Evolutionary conservation across 352 stramenopile species (phyloP), one percentile per base, ranked within the genome.

Genomic region (Peronospora belbahrii): DNA sequence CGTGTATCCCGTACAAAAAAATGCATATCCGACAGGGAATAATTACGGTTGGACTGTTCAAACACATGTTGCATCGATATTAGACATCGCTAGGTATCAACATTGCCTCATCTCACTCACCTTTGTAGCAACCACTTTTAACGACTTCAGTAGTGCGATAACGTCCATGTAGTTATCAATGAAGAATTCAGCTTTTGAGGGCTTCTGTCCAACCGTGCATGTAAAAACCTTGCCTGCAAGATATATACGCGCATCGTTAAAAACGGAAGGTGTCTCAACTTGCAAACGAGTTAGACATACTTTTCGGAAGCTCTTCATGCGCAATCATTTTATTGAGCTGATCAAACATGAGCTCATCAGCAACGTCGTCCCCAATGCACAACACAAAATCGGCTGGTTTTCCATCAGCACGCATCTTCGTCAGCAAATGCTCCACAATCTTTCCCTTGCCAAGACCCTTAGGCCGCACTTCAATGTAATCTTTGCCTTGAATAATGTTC

Each of bases 401-500:
- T 14, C 64, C 73, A 30, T 88, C 77, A 1, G 43, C 48, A 11
- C 61, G 67, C 67, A 91, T 81, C 27, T 67, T 70, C 4, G 70
- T 68, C n/a, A 99, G 67, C 28, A 98, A 83, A 25, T 96, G 77
- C 44, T 78, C 81, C 5, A 98, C 82, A 18, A 98, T 74, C 25
- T 97, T 91, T 8, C 96, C 96, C 62, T 99, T 99, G 59, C 97
- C 97, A 6, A 99, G 90, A 28, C 95, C 94, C 18, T 96, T 82
- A 0, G 96, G 96, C 9, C 97, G 80, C 37, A 99, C 95, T 73
- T 99, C 96, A 25, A 99, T 96, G 74, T 98, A 99, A 38, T 97
- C 95, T 53, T 97, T 97, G 15, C 86, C 71, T 64, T 87, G 74
- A 34, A 91, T 83, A 20, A 91, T 65, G 37, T 81, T 68, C 34